Conservation (phyloP, 2,329 filamentous ascomycete genomes). For the Chaetothyriales sp. region DNA sequence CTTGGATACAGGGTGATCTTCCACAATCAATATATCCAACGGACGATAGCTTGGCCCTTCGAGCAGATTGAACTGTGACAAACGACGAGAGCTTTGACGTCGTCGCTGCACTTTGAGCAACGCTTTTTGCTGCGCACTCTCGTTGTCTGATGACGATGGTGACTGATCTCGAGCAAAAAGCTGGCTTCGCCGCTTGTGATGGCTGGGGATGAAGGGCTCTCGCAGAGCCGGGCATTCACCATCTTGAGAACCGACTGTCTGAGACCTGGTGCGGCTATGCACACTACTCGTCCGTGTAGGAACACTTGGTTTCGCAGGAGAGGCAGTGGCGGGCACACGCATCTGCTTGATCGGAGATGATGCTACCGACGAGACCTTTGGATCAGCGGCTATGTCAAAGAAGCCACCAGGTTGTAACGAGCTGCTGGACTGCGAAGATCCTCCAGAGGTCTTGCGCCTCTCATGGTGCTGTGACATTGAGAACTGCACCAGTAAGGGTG, state of each 20-base stretch:
- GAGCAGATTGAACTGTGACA: conserved; percentile 77
- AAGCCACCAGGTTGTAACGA: conserved; percentile 56
- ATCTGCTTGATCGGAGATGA: conserved; percentile 39
- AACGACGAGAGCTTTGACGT: conserved; percentile 83
- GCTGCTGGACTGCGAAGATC: conserved; percentile 51
- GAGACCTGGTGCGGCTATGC: conserved; percentile 59
- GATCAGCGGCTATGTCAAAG: conserved; percentile 52
- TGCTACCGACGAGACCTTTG: conserved; percentile 37
- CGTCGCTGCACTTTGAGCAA: conserved; percentile 82
- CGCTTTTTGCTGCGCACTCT: conserved; percentile 81
- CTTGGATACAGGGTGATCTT: conserved; percentile 90
- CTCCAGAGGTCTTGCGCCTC: conserved; percentile 81
- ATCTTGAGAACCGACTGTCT: conserved; percentile 88
- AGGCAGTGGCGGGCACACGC: conserved; percentile 24
- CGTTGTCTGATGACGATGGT: conserved; percentile 92
- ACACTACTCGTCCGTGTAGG: conserved; percentile 46
- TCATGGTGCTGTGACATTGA: conserved; percentile 71
- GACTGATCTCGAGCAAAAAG: conserved; percentile 71
- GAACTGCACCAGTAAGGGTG: conserved; percentile 90
- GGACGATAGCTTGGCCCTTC: conserved; percentile 79
- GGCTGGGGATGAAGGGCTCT: conserved; percentile 48
- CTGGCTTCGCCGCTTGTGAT: conserved; percentile 83
- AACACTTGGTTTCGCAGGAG: conserved; percentile 48
- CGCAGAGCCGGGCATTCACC: conserved; percentile 43
- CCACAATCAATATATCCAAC: conserved; percentile 86